These are phyloP conservation scores for Micractinium sp. DNA, from an alignment of 139 green algal species.

Conservation along the genomic window DNA sequence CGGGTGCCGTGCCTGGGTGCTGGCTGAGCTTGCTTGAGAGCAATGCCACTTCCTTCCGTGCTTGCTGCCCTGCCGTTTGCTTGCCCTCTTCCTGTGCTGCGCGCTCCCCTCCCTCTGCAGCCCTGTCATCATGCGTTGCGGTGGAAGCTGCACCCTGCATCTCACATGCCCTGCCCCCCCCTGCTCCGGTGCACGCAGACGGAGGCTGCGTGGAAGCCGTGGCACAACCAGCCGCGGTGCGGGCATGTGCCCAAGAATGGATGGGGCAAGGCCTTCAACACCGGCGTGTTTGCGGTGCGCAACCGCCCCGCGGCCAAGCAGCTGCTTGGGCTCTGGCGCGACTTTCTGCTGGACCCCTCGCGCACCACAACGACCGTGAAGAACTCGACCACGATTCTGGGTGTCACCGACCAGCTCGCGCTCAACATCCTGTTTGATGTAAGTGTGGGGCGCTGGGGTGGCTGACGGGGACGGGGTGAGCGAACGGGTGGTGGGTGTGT, in stretches of 20 bases:
- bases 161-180: no score
- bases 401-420: conserved; percentile 39
- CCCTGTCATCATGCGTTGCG: no score
- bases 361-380: background rate
- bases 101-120: no score
- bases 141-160: no score
- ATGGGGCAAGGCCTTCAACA: conserved; percentile 44
- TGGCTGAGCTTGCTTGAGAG: no score
- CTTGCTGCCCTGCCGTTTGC: no score
- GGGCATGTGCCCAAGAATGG: conserved; percentile 17
- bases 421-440: conserved; percentile 34
- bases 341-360: background rate
- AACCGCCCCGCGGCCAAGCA: conserved; percentile 8
- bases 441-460: background rate
- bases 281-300: conserved; percentile 39
- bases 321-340: background rate
- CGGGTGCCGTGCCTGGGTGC: no score
- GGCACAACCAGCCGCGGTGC: conserved; percentile 31
- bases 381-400: background rate
- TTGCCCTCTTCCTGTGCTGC: no score
- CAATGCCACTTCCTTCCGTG: no score
- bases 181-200: background rate
- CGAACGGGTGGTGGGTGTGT: no score
- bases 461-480: no score
- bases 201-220: background rate